These are phyloP conservation scores for Sporothrix pallida DNA, from an alignment of 2,329 filamentous ascomycete genomes.

Conservation along the genomic window DNA sequence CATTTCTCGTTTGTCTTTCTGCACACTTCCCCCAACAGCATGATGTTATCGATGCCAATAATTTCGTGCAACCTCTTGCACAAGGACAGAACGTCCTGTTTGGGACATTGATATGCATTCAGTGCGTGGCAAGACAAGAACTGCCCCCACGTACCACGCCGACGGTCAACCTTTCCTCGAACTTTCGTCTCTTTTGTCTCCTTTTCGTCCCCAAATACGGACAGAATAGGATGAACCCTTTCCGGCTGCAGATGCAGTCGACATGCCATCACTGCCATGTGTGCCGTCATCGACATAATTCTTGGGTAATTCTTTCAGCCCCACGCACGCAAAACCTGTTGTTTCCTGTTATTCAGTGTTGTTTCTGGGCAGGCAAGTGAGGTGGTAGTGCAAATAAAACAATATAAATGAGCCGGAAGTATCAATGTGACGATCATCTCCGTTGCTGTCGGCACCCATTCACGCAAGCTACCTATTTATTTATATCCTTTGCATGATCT, in stretches of 20 bases:
- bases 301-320: neutral
- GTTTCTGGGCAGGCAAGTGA: too few relatives aligned
- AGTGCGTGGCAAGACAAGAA: neutral
- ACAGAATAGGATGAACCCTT: neutral
- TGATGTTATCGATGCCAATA: slow-evolving; percentile 26
- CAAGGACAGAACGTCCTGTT: neutral
- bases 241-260: neutral
- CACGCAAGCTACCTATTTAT: neutral
- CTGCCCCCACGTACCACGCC: neutral
- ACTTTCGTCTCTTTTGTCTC: too few relatives aligned
- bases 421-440: neutral
- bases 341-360: too few relatives aligned
- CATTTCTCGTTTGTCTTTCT: too few relatives aligned
- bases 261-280: slow-evolving; percentile 12
- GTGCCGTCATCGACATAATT: slow-evolving; percentile 21
- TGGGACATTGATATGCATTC: neutral
- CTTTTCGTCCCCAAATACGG: too few relatives aligned
- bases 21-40: neutral
- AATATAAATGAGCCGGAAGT: slow-evolving; percentile 1
- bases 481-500: neutral
- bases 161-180: too few relatives aligned
- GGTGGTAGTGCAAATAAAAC: neutral
- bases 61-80: slow-evolving; percentile 15
- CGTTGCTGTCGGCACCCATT: neutral
- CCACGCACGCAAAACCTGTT: neutral